Base-by-base conservation (phyloP, 768 basidiomycete species). In the Lentinula boryana region DNA sequence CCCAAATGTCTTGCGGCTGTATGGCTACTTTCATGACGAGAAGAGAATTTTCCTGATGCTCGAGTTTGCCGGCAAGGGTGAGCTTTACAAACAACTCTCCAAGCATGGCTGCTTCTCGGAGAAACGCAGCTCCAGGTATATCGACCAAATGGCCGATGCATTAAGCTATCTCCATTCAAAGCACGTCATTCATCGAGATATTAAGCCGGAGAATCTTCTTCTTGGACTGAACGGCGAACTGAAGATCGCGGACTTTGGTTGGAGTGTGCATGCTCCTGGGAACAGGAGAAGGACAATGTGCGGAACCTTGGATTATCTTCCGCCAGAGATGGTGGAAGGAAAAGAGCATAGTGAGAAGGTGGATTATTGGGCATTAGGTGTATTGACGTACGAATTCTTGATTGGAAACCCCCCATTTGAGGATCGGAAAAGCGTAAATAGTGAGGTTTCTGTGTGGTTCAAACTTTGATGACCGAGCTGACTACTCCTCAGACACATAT, bases 171-270 rank as follows among this genome's bases (percentile, higher is more conserved):
- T 98, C 16, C 97, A 99, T 70, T 77, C 80, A 56, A 99, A 98
- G 70, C 95, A 98, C 69, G 95, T 99, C 68, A 99, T 98, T 55
- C 97, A 99, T 72, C 86, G 97, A 35, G 97, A 99, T 68, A 99
- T 99, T 77, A 99, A 99, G 74, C 97, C 97, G 0, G 96, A 99
- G 76, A 99, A 99, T 72, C 74, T 99, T 53, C 81, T 99, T 35
- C 78, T 98, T 12, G 95, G 95, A 10, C 84, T 98, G 68, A 93
- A 95, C 66, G 96, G 96, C 43, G 96, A 98, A 71, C 78, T 99
- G 67, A 98, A 99, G 80, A 96, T 99, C 63, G 97, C 88, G 3
- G 96, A 98, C 73, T 98, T 98, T 72, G 97, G 97, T 9, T 99
- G 97, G 96, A 93, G 89, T 67, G 94, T 97, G 7, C 96, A 98